These are phyloP conservation scores for Lunularia cruciata DNA, from an alignment of 225 moss, liverwort and hornwort species.

Conservation along the genomic window DNA sequence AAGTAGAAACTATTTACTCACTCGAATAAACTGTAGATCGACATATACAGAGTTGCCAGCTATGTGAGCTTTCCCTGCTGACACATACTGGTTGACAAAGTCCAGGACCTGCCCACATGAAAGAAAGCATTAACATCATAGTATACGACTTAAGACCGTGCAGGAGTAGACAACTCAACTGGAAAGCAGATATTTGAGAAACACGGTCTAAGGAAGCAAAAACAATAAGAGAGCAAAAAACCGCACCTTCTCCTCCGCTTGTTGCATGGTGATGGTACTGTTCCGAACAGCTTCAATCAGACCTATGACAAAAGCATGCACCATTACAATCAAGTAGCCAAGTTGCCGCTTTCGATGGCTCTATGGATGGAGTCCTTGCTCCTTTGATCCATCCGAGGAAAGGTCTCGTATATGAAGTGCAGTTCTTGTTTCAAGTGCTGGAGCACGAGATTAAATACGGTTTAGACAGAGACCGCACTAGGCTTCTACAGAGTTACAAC, in stretches of 20 bases:
- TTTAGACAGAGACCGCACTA: too few relatives aligned
- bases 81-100: slow-evolving; percentile 69
- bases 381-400: too few relatives aligned
- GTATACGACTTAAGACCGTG: too few relatives aligned
- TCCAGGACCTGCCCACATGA: slow-evolving; percentile 53
- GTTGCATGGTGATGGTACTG: slow-evolving; percentile 53
- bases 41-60: slow-evolving; percentile 90
- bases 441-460: too few relatives aligned
- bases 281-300: slow-evolving; percentile 63
- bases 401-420: too few relatives aligned
- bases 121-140: not conserved
- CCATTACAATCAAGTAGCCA: not conserved
- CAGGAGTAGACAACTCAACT: not conserved
- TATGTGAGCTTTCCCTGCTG: slow-evolving; percentile 56
- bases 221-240: not conserved
- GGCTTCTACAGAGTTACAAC: too few relatives aligned
- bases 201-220: not conserved
- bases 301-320: slow-evolving; percentile 27
- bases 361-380: not conserved
- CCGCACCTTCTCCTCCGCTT: slow-evolving; percentile 65
- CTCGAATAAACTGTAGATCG: slow-evolving; percentile 70
- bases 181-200: too few relatives aligned
- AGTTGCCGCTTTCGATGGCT: not conserved
- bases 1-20: slow-evolving; percentile 10
- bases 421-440: not conserved